Evolutionary conservation across 352 stramenopile genomes (phyloP), one percentile per base, ranked within the genome.

Genomic region (Pythium angustatum): DNA sequence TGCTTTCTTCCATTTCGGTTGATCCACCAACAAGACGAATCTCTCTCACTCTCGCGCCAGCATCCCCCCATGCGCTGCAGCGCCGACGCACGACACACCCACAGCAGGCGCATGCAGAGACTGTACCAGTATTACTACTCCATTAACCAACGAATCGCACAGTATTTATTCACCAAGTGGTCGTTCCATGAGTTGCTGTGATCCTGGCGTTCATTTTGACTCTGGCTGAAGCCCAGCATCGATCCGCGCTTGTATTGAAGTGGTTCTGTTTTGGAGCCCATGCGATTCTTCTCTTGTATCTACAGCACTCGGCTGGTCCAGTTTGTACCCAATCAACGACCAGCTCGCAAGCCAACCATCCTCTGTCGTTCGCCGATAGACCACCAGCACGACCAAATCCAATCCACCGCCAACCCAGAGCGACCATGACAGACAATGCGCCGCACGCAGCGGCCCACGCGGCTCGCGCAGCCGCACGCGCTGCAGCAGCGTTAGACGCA

Each of bases 21-120:
- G 55, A 69, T 43, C 44, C 33, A 47, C 33, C 54, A 55, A 64
- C 62, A 69, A 64, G 62, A 64, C 62, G 62, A 69, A 69, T 69
- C 62, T 21, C 62, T 69, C 62, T 69, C 62, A 56, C 47, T 69
- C 62, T 48, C 62, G 57, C 62, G 62, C 55, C 43, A 54, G 41
- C 7, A 6, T n/a, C 3, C 8, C 2, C 34, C 12, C 26, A 10
- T 2, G 30, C 17, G 3, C 28, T 11, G 28, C 15, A 2, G 21
- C 49, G 7, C n/a, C n/a, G n/a, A n/a, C n/a, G n/a, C n/a, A n/a
- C n/a, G n/a, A n/a, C 17, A 41, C 30, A 1, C 12, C 12, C 14
- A 59, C 2, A 11, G 15, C 36, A 27, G 45, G 24, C 50, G 17
- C 12, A 52, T 45, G 40, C 21, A 47, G 11, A 56, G 49, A 56